Base-by-base conservation (phyloP, 768 basidiomycete species). In the Calocybe cyanea region DNA sequence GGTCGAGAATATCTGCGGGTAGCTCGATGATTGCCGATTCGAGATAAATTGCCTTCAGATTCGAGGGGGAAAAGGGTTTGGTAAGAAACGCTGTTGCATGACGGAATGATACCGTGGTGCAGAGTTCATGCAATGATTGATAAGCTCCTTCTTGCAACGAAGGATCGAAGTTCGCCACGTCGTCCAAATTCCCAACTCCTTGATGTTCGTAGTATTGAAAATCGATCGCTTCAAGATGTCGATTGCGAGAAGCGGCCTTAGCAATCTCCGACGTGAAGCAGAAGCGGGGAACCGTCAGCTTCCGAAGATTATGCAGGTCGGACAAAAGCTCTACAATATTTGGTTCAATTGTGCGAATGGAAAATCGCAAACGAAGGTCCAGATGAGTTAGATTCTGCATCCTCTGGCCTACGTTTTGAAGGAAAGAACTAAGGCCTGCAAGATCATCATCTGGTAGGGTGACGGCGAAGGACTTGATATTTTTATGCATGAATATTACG, bases 401-500 rank as follows among this genome's bases (percentile, higher is more conserved):
- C 2, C 81, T 71, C 3, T 70, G 60, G 3, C 65, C 63, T 9
- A 83, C 51, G 49, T 69, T 61, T 47, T 66, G 59, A 23, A 71
- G 62, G 28, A 63, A 62, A 5, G 62, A 49, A 6, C 31, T 51
- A 2, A 57, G 51, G 18, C 25, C 55, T 51, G 34, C 31, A 19
- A 21, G 36, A 10, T 40, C 37, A 28, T 11, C 6, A 11, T 11
- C 5, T 7, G 4, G n/a, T 47, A 71, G 57, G 46, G 41, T 51
- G 8, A 71, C 41, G 20, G 51, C 49, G 40, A 73, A 66, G 8
- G 42, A 53, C 49, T 66, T 77, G 46, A 85, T 63, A 38, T 68
- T 70, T 25, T 63, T 60, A 55, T 81, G 78, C 72, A 85, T 80
- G 61, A 85, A 84, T 43, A 83, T 55, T 19, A 78, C 69, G 32